Conservation (phyloP, 2,329 filamentous ascomycete species). For the Colletotrichum australisinense region DNA sequence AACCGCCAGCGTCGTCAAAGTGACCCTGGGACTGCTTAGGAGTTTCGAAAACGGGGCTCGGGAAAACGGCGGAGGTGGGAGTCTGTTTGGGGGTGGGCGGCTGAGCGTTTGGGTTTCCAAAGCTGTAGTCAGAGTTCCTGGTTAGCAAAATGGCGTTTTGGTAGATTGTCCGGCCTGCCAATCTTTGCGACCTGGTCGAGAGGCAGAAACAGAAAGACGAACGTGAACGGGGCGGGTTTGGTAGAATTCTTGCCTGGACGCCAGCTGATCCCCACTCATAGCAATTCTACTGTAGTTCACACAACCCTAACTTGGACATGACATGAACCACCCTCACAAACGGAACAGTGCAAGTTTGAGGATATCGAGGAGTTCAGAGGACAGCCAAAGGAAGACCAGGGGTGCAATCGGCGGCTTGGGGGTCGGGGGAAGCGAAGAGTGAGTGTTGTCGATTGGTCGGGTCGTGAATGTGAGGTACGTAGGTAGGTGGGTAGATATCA, state of each 20-base stretch:
- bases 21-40: conserved; percentile 60
- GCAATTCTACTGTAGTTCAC: conserved; percentile 52
- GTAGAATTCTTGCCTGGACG: conserved; percentile 60
- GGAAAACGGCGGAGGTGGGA: conserved; percentile 63
- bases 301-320: conserved; percentile 37
- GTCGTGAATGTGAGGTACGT: conserved; percentile 19
- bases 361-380: not conserved
- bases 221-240: conserved; percentile 31
- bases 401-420: conserved; percentile 3
- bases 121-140: conserved; percentile 55
- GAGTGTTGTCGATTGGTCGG: conserved; percentile 17
- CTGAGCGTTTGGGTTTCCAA: conserved; percentile 72
- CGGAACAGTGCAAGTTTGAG: not conserved
- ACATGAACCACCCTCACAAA: conserved; percentile 31
- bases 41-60: conserved; percentile 68
- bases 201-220: conserved; percentile 35
- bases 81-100: conserved; percentile 70
- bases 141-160: conserved; percentile 48
- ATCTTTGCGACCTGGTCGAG: conserved; percentile 25
- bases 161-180: conserved; percentile 15
- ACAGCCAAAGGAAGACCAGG: not conserved
- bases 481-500: conserved; percentile 4
- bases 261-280: conserved; percentile 72
- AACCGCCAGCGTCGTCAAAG: conserved; percentile 62
- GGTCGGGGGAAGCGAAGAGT: not conserved